Conservation (phyloP, 345 rosid genomes). For the Lumnitzera racemosa region DNA sequence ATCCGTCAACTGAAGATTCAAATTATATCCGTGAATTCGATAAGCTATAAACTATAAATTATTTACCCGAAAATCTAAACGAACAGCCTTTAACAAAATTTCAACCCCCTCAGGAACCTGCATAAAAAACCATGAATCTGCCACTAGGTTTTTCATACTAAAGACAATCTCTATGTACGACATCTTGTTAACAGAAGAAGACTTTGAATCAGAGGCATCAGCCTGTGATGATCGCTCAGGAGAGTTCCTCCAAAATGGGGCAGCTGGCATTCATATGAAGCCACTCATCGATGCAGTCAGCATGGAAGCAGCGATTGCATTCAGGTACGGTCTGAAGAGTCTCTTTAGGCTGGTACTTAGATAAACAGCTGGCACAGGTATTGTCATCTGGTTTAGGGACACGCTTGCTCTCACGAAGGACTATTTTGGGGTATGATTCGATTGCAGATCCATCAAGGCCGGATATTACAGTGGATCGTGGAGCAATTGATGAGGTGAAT, state of each 20-base stretch:
- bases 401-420: constrained; percentile 32
- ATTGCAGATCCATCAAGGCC: constrained; percentile 45
- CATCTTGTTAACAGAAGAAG: too few species aligned
- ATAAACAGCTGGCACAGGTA: constrained; percentile 36
- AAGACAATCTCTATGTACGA: too few species aligned
- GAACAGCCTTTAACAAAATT: too few species aligned
- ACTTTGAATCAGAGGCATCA: too few species aligned
- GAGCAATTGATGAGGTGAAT: constrained; percentile 13
- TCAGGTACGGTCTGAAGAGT: constrained; percentile 30
- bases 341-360: constrained; percentile 30
- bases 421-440: constrained; percentile 52
- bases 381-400: constrained; percentile 32
- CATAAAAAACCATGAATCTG: too few species aligned
- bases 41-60: too few species aligned
- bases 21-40: too few species aligned
- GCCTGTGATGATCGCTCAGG: not conserved
- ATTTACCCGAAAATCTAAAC: too few species aligned
- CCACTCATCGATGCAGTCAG: constrained; percentile 15
- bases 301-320: constrained; percentile 22
- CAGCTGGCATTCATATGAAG: constrained; percentile 15
- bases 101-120: too few species aligned
- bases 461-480: constrained; percentile 2
- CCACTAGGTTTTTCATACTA: too few species aligned
- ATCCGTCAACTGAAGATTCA: too few species aligned
- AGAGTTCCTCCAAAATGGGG: constrained; percentile 14